A percentile compares a stretch with the other conserved stretches of the same genome.
Evolutionary conservation across 2,329 filamentous ascomycete species (phyloP).

Genomic region (Chaetomium olivaceum): DNA sequence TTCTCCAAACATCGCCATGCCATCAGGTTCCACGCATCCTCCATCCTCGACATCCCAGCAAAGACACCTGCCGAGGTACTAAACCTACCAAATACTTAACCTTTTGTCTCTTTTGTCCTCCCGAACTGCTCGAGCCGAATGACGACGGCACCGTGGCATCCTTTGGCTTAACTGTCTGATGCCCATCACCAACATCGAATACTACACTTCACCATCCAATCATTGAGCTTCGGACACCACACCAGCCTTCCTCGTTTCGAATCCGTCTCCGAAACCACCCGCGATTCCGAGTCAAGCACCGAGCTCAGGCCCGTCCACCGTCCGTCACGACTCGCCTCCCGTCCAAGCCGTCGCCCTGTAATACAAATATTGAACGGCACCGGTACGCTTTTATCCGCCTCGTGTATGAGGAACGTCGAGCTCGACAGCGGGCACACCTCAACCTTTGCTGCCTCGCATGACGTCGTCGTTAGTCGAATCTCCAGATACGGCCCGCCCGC

Average conservation of each 20-base stretch:
- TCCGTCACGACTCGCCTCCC: neutral
- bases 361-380: neutral
- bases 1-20: neutral
- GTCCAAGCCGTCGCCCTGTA: neutral
- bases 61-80: neutral
- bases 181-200: slow-evolving; percentile 2
- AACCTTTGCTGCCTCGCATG: slow-evolving; percentile 38
- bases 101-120: neutral
- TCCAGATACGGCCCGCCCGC: slow-evolving; percentile 36
- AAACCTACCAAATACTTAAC: neutral
- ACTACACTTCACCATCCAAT: neutral
- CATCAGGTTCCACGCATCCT: slow-evolving; percentile 10
- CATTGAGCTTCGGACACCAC: neutral
- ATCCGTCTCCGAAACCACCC: neutral
- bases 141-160: slow-evolving; percentile 36
- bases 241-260: neutral
- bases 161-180: slow-evolving; percentile 35
- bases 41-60: neutral
- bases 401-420: neutral
- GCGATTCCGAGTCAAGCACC: slow-evolving; percentile 7
- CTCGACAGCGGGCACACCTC: slow-evolving; percentile 9
- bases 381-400: neutral
- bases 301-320: neutral
- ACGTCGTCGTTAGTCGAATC: slow-evolving; percentile 42
- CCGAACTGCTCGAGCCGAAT: slow-evolving; percentile 17